These are phyloP conservation scores for Grifola frondosa DNA, from an alignment of 1,284 basidiomycete species.

Conservation along the genomic window DNA sequence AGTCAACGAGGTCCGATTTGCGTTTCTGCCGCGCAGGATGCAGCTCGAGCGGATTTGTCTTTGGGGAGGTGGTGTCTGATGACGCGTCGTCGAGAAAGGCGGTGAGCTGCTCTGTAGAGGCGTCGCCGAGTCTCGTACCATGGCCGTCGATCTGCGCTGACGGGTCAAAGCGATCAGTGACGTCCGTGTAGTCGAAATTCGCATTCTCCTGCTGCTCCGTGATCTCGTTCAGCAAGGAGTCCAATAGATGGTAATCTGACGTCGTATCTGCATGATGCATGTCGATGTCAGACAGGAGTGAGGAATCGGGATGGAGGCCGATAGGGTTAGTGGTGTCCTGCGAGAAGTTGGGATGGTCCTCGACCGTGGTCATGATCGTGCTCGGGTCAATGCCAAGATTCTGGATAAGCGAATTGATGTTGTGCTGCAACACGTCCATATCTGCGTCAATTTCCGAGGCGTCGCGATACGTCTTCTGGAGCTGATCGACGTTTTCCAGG, in stretches of 20 bases:
- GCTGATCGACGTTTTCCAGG: constrained; percentile 36
- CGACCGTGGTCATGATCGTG: constrained; percentile 11
- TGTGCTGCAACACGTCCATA: constrained; percentile 69
- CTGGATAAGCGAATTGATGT: constrained; percentile 73
- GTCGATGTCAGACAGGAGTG: constrained; percentile 4
- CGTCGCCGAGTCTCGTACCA: constrained; percentile 27
- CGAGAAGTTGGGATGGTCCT: constrained; percentile 4
- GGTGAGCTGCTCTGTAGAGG: constrained; percentile 40
- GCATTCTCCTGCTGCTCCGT: constrained; percentile 23
- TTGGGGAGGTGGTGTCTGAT: constrained; percentile 17
- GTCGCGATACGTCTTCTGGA: constrained; percentile 61
- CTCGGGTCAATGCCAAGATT: constrained; percentile 64
- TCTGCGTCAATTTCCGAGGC: constrained; percentile 70
- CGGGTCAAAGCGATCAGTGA: constrained; percentile 36
- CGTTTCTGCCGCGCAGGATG: constrained; percentile 38
- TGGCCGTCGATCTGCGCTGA: constrained; percentile 24
- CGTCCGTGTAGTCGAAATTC: constrained; percentile 28
- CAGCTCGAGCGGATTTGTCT: constrained; percentile 11
- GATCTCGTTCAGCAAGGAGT: constrained; percentile 44
- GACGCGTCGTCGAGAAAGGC: constrained; percentile 46
- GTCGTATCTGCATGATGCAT: constrained; percentile 10
- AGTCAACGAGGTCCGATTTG: constrained; percentile 44
- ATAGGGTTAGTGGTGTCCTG: constrained; percentile 1
- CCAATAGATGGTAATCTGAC: constrained; percentile 49
- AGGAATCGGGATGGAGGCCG: constrained; percentile 7